phyloP scores from a whole-genome alignment of 140 eudicot species.

The Stevia rebaudiana region DNA sequence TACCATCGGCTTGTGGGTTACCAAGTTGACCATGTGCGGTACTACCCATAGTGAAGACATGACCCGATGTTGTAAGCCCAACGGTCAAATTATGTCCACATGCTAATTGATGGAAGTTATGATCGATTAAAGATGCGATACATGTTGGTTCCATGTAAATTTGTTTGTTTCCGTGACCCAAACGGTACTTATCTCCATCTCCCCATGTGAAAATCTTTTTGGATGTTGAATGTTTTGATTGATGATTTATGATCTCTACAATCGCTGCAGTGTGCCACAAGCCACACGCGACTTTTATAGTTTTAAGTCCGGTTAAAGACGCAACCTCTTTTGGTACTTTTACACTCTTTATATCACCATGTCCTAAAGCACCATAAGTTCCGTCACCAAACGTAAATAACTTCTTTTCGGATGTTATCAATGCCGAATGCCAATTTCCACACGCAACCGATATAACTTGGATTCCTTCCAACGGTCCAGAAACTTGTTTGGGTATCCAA shows the following conservation, averaged over 20 bases:
- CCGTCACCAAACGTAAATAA: constrained; percentile 87
- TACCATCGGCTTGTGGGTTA: constrained; percentile 69
- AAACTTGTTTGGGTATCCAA: constrained; percentile 82
- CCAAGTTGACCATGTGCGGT: constrained; percentile 69
- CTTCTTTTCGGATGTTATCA: constrained; percentile 45
- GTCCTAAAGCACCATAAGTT: constrained; percentile 74
- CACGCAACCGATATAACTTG: constrained; percentile 71
- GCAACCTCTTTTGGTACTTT: constrained; percentile 59
- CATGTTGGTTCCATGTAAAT: constrained; percentile 59
- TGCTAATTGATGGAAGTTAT: constrained; percentile 70
- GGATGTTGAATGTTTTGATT: constrained; percentile 30
- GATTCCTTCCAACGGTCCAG: constrained; percentile 71
- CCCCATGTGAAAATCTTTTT: constrained; percentile 89
- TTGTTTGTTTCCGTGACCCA: constrained; percentile 75
- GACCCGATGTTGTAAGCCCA: constrained; percentile 85
- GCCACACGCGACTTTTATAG: constrained; percentile 77
- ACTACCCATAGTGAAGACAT: constrained; percentile 78
- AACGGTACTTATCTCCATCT: constrained; percentile 71
- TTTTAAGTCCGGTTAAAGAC: constrained; percentile 47
- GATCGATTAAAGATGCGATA: constrained; percentile 55
- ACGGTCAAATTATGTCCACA: constrained; percentile 71
- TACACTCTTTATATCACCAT: constrained; percentile 61
- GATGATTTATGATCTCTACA: constrained; percentile 46
- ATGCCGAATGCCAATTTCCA: constrained; percentile 84
- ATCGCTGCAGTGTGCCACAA: constrained; percentile 95